Evolutionary conservation across 768 basidiomycete genomes (phyloP).

Genomic region (Macrolepiota albuminosa): DNA sequence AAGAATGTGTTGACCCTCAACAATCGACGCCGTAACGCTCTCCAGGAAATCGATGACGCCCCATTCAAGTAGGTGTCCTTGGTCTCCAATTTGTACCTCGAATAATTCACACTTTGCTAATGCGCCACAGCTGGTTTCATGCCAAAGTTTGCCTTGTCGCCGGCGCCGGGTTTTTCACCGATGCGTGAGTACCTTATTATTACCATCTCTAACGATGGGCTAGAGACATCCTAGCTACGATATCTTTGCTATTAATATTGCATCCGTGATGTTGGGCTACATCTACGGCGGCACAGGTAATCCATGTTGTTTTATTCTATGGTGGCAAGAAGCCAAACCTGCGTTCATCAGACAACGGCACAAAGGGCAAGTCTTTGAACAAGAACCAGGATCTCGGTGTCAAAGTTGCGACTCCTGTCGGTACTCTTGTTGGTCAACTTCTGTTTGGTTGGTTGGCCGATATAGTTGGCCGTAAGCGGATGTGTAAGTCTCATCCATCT

Average conservation of each 20-base stretch:
- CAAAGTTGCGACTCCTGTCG: slow-evolving; percentile 77
- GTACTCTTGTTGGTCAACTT: slow-evolving; percentile 70
- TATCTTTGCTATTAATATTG: slow-evolving; percentile 88
- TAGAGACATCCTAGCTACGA: slow-evolving; percentile 51
- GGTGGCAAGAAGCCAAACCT: not conserved
- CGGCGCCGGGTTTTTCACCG: slow-evolving; percentile 90
- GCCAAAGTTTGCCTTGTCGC: slow-evolving; percentile 67
- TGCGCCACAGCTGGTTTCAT: slow-evolving; percentile 67
- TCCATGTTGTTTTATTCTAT: not conserved
- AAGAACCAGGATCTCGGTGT: slow-evolving; percentile 71
- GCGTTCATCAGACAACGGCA: not conserved
- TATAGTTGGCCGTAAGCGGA: slow-evolving; percentile 68
- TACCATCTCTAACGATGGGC: not conserved
- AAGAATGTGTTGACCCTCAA: slow-evolving; percentile 40
- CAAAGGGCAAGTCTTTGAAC: slow-evolving; percentile 32
- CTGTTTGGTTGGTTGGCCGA: slow-evolving; percentile 82
- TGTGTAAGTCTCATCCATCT: slow-evolving; percentile 50
- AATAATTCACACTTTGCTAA: not conserved
- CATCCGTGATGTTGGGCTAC: slow-evolving; percentile 75
- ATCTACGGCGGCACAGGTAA: slow-evolving; percentile 58
- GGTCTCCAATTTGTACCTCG: not conserved
- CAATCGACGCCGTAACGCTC: slow-evolving; percentile 71
- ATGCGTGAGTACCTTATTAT: slow-evolving; percentile 43
- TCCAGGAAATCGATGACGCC: slow-evolving; percentile 85
- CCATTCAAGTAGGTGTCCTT: slow-evolving; percentile 55